Base-by-base conservation (phyloP, 2,329 filamentous ascomycete genomes). In the Escovopsis sp. region DNA sequence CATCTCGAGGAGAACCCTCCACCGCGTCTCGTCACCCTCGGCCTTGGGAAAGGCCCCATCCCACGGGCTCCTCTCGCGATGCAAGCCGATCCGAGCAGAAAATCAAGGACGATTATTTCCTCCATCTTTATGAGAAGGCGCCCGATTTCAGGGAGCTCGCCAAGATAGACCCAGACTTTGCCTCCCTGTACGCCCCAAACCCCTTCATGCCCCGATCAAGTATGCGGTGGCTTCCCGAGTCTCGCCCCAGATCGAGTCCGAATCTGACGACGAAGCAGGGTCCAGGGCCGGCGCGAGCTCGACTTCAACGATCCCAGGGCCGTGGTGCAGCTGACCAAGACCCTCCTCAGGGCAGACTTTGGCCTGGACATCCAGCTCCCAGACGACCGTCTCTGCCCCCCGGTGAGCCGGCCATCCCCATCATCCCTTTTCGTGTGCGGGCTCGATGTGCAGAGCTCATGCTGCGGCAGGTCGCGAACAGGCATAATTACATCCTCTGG, bases 401-500 rank as follows among this genome's bases (percentile, higher is more conserved):
- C 88, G 1, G 83, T 94, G 57, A 53, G 67, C 42, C 23, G 4
- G 4, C 11, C 28, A 32, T 23, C 23, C 23, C 23, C 23, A 23
- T 23, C 23, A 23, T 23, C 35, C 12, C 9, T n/a, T 42, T 9
- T 15, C n/a, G 19, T n/a, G 4, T 12, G 2, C 6, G 19, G 23
- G 23, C 6, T 23, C 4, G 38, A 3, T 33, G 40, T 4, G 37
- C 32, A 38, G 26, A 19, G 36, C 43, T 42, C 23, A 40, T 4
- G 23, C 3, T 26, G 6, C 9, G n/a, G 47, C 23, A 73, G 72
- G 68, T 76, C 2, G 70, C 72, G 0, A 75, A 75, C 47, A 77
- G 87, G 40, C 80, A 93, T 59, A 91, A 89, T 55, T 98, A 98
- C 58, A 76, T 96, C 18, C 66, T 88, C 8, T 96, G 88, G 87